phyloP scores from a whole-genome alignment of 2,329 filamentous ascomycete genomes.

The Cordyceps pruinosa region DNA sequence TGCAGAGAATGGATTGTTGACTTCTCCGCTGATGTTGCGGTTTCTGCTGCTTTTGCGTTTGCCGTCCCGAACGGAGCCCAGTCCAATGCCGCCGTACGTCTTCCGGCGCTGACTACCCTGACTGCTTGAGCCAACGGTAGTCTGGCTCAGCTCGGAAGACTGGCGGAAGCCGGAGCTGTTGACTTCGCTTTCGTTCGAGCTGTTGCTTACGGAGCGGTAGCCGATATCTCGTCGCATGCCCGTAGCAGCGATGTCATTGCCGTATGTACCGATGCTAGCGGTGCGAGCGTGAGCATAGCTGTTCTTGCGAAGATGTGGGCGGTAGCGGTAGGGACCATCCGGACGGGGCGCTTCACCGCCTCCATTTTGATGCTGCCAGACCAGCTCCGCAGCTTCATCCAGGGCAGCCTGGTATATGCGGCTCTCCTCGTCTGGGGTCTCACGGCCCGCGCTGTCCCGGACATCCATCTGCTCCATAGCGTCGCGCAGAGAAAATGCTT shows the following conservation, averaged over 20 bases:
- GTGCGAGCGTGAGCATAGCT: constrained; percentile 64
- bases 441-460: constrained; percentile 28
- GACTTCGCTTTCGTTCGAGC: constrained; percentile 43
- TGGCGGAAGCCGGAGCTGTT: constrained; percentile 24
- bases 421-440: constrained; percentile 45
- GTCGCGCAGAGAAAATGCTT: constrained; percentile 60
- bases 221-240: constrained; percentile 37
- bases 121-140: constrained; percentile 11
- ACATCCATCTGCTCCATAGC: constrained; percentile 70
- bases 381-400: constrained; percentile 70
- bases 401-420: constrained; percentile 64
- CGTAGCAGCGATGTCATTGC: constrained; percentile 38
- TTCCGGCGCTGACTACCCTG: constrained; percentile 26
- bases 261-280: constrained; percentile 48
- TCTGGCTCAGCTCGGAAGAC: constrained; percentile 7
- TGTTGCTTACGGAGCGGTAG: constrained; percentile 43
- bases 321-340: constrained; percentile 60
- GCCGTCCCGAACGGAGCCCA: constrained; percentile 31
- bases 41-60: constrained; percentile 59
- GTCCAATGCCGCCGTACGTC: constrained; percentile 34
- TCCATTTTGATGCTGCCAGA: constrained; percentile 67
- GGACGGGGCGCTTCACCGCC: constrained; percentile 44
- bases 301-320: constrained; percentile 60
- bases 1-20: constrained; percentile 60
- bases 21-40: constrained; percentile 63